These are phyloP conservation scores for Pythium biforme DNA, from an alignment of 352 stramenopile species.

Conservation along the genomic window DNA sequence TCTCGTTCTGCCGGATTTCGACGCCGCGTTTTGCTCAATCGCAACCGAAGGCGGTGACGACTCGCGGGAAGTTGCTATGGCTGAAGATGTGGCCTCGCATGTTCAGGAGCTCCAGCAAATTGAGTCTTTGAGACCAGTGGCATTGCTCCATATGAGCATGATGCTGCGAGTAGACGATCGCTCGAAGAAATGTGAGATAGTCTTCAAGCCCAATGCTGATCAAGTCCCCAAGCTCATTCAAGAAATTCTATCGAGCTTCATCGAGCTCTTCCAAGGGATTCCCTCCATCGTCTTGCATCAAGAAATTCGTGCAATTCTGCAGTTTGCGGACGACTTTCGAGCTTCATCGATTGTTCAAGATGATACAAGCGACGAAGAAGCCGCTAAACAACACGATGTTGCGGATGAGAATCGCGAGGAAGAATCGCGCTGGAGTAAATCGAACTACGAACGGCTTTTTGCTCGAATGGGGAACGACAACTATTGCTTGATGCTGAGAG, in stretches of 20 bases:
- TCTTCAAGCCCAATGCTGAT: constrained; percentile 36
- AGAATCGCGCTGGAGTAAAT: constrained; percentile 18
- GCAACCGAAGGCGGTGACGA: neutral
- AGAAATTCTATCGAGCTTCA: constrained; percentile 33
- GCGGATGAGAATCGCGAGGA: constrained; percentile 6
- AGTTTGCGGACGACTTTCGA: constrained; percentile 51
- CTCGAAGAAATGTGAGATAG: constrained; percentile 25
- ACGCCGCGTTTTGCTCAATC: constrained; percentile 12
- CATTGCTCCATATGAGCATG: constrained; percentile 25
- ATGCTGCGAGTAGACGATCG: constrained; percentile 9
- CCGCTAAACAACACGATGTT: neutral
- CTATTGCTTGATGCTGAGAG: constrained; percentile 32
- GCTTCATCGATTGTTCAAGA: constrained; percentile 23
- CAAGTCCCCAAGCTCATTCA: constrained; percentile 31
- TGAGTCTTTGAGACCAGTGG: constrained; percentile 15
- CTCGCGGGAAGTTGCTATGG: neutral
- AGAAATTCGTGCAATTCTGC: constrained; percentile 43
- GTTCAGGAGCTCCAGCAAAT: constrained; percentile 17
- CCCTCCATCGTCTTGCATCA: constrained; percentile 34
- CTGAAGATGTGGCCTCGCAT: neutral
- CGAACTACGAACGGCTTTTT: constrained; percentile 31
- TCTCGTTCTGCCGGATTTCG: constrained; percentile 26
- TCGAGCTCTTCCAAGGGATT: constrained; percentile 42
- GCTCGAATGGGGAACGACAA: constrained; percentile 37
- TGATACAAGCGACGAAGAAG: neutral